These are phyloP conservation scores for Bromus sterilis DNA, from an alignment of 176 grass and related monocot species.

Conservation along the genomic window DNA sequence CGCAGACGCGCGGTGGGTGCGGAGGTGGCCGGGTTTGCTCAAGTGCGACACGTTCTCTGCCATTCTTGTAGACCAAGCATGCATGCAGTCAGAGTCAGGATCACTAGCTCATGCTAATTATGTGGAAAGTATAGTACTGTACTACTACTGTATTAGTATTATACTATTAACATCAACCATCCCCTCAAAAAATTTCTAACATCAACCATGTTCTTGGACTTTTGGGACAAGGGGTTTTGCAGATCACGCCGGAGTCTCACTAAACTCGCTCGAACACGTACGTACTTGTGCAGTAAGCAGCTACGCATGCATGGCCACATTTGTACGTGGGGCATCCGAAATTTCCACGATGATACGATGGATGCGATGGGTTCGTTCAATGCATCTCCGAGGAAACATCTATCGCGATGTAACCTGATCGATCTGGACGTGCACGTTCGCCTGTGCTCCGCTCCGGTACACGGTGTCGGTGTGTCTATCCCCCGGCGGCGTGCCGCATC, in stretches of 20 bases:
- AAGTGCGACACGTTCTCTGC: neutral
- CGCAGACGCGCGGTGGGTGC: neutral
- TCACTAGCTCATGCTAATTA: no score
- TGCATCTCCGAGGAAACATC: neutral
- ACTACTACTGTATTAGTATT: no score
- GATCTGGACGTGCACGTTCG: neutral
- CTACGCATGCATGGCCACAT: neutral
- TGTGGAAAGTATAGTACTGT: no score
- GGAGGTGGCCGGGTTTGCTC: neutral
- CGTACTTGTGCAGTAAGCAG: no score
- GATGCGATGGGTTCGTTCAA: neutral
- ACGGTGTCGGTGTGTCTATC: neutral
- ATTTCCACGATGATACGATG: neutral
- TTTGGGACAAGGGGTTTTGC: no score
- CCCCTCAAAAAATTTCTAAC: no score
- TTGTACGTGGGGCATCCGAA: neutral
- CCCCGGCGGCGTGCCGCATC: neutral
- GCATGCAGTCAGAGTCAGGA: neutral
- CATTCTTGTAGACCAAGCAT: neutral
- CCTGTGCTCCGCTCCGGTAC: neutral
- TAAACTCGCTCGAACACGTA: no score
- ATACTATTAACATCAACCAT: no score
- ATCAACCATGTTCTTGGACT: no score
- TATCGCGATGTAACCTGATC: neutral
- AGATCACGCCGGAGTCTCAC: no score